Evolutionary conservation across 2,329 filamentous ascomycete genomes (phyloP).

Genomic region (Ophiocordyceps camponoti-saundersi): DNA sequence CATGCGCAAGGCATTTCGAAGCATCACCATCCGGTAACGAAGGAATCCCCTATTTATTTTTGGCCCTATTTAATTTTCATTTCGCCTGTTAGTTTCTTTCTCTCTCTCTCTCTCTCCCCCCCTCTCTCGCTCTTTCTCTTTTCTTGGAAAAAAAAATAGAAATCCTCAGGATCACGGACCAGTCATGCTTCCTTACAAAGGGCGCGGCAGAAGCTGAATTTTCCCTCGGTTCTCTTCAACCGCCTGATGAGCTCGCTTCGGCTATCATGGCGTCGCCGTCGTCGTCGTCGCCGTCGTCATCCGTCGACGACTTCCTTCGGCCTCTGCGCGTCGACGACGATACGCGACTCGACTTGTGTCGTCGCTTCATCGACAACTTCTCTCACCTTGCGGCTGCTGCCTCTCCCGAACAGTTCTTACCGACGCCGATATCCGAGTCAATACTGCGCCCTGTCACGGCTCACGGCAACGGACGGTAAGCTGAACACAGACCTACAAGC

Average conservation of each 20-base stretch:
- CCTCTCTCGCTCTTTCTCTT: too few relatives aligned
- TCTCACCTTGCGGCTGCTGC: conserved; percentile 28
- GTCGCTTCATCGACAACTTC: conserved; percentile 29
- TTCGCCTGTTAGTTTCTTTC: too few relatives aligned
- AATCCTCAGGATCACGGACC: too few relatives aligned
- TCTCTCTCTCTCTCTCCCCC: too few relatives aligned
- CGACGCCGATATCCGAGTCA: conserved; percentile 43
- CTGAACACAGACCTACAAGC: conserved; percentile 3
- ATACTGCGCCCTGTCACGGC: conserved; percentile 31
- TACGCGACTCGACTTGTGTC: conserved; percentile 28
- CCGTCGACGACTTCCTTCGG: conserved; percentile 26
- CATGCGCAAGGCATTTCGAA: too few relatives aligned
- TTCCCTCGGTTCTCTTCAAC: not conserved
- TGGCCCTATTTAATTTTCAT: too few relatives aligned
- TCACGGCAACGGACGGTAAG: conserved; percentile 30
- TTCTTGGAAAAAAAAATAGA: too few relatives aligned
- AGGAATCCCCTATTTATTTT: too few relatives aligned
- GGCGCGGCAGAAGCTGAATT: too few relatives aligned
- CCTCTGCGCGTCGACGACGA: conserved; percentile 31
- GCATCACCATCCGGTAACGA: too few relatives aligned
- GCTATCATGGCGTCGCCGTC: not conserved
- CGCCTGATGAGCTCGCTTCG: not conserved
- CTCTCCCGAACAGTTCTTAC: conserved; percentile 37
- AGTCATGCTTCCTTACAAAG: too few relatives aligned
- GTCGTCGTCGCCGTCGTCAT: not conserved